These are phyloP conservation scores for Auxenochlorella pyrenoidosa DNA, from an alignment of 139 green algal species.

Conservation along the genomic window DNA sequence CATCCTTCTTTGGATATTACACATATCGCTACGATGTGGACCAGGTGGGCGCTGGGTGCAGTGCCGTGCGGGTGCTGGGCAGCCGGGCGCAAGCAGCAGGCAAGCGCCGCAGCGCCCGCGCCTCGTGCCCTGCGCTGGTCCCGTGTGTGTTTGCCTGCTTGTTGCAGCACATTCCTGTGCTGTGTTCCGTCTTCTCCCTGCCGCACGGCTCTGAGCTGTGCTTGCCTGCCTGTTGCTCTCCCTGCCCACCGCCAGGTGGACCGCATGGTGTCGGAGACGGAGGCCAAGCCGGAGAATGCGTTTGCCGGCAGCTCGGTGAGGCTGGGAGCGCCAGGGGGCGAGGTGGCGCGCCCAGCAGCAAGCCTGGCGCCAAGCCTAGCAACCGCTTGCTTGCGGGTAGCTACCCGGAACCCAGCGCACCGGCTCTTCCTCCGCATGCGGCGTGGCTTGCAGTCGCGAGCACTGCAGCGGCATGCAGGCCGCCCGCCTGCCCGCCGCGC, in stretches of 20 bases:
- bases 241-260: slow-evolving; percentile 37
- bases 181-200: neutral
- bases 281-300: slow-evolving; percentile 36
- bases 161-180: neutral
- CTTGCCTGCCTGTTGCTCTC: neutral
- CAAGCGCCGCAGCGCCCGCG: too few relatives aligned
- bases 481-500: too few relatives aligned
- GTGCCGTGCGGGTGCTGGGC: neutral
- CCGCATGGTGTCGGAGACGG: slow-evolving; percentile 54
- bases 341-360: too few relatives aligned
- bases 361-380: too few relatives aligned
- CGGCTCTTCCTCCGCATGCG: too few relatives aligned
- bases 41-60: neutral
- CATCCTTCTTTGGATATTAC: slow-evolving; percentile 75
- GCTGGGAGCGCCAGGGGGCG: neutral
- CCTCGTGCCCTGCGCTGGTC: neutral
- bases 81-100: neutral
- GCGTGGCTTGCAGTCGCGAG: too few relatives aligned
- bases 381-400: too few relatives aligned
- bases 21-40: slow-evolving; percentile 57
- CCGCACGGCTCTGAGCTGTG: neutral
- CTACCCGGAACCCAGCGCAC: too few relatives aligned
- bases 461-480: too few relatives aligned
- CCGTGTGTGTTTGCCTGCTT: neutral
- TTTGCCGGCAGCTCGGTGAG: slow-evolving; percentile 43